Base-by-base conservation (phyloP, 805 yeast species). In the Saccharomycopsis fodiens region DNA sequence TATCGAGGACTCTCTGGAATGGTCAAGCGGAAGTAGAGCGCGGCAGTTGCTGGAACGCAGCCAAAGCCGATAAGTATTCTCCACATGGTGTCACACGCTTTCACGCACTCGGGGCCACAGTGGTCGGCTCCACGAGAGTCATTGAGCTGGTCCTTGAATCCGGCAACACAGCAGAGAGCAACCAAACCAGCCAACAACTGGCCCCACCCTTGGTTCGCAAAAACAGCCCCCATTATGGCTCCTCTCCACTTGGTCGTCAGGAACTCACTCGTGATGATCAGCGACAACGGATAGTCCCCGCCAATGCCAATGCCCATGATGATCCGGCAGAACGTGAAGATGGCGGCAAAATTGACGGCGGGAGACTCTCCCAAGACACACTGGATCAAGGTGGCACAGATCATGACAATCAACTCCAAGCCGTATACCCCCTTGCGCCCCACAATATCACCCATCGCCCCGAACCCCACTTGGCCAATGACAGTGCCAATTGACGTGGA, bases 191-290 rank as follows among this genome's bases (percentile, higher is more conserved):
- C 95, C 16, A 79, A 60, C 51, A 88, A 75, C 71, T 89, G 96
- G 65, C 97, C 97, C 80, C 93, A 78, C 67, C 96, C 97, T 70
- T 89, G 97, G 72, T 88, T 88, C 47, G 96, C 91, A 66, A 89
- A 89, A 47, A 87, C 96, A 23, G 96, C 95, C 61, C 85, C 88
- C 95, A 87, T 87, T 57, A 86, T 86, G 54, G 96, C 95, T 75
- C 96, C 96, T 79, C 96, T 85, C 95, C 95, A 87, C 66, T 84
- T 86, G 55, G 96, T 87, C 49, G 96, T 85, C 22, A 96, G 76
- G 59, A 87, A 87, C 71, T 87, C 96, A 48, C 96, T 82, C 7
- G 95, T 82, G 54, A 87, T 87, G 63, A 87, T 82, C n/a, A 95
- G 85, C 15, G 95, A 85, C 59, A 88, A 73, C 55, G 96, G 96